phyloP scores from a whole-genome alignment of 257 asterid genomes.

The Linaria vulgaris region DNA sequence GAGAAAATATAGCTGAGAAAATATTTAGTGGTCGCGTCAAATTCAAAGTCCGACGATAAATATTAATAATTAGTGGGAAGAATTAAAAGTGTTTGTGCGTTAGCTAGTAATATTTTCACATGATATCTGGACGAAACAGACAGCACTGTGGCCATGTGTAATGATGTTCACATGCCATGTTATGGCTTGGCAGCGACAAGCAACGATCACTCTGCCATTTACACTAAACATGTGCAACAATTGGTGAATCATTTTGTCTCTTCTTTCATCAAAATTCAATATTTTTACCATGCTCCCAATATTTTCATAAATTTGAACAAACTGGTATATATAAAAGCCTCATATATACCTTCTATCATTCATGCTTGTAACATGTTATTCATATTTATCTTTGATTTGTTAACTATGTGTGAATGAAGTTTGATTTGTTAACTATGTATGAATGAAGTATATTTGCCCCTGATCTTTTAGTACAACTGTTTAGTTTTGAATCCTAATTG shows the following conservation, averaged over 20 bases:
- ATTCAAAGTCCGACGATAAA: slow-evolving; percentile 9
- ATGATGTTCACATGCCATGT: slow-evolving; percentile 56
- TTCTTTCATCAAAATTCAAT: background rate
- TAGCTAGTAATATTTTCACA: slow-evolving; percentile 25
- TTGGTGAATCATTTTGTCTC: slow-evolving; percentile 30
- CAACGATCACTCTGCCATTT: background rate
- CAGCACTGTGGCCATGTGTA: slow-evolving; percentile 44
- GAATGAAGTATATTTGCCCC: too few species aligned
- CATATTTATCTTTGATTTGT: too few species aligned
- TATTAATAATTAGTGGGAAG: too few species aligned
- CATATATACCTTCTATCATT: too few species aligned
- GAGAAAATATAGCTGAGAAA: too few species aligned
- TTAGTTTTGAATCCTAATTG: too few species aligned
- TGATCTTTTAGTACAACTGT: too few species aligned
- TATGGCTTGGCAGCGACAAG: slow-evolving; percentile 41
- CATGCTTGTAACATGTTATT: too few species aligned
- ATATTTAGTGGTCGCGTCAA: background rate
- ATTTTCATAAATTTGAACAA: too few species aligned
- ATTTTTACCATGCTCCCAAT: background rate
- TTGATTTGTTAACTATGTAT: too few species aligned
- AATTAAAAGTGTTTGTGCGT: background rate
- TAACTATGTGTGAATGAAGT: too few species aligned
- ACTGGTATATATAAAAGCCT: too few species aligned
- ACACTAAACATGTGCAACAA: slow-evolving; percentile 22
- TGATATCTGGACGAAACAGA: slow-evolving; percentile 46